phyloP scores from a whole-genome alignment of 495 filamentous ascomycete genomes.

The Aspergillus conjunctus region DNA sequence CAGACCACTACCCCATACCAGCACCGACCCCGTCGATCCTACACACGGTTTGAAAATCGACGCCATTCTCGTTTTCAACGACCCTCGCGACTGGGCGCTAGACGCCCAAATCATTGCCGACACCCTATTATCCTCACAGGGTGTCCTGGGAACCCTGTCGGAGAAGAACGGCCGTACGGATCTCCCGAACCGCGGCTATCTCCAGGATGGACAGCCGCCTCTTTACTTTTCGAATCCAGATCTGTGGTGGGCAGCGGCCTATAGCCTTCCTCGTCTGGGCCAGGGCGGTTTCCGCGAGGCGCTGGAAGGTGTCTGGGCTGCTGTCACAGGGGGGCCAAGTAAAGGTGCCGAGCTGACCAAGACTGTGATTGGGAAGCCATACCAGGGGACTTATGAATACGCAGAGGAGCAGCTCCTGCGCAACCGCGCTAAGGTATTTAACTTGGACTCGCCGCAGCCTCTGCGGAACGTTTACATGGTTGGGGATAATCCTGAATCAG shows the following conservation, averaged over 20 bases:
- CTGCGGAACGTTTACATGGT: constrained; percentile 87
- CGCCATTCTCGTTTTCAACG: constrained; percentile 87
- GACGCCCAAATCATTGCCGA: constrained; percentile 82
- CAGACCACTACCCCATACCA: constrained; percentile 55
- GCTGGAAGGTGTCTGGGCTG: constrained; percentile 74
- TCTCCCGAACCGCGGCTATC: constrained; percentile 73
- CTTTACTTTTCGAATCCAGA: constrained; percentile 92
- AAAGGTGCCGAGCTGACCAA: constrained; percentile 61
- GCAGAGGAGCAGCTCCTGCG: constrained; percentile 71
- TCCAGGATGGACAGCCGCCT: constrained; percentile 74
- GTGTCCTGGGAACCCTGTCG: constrained; percentile 77
- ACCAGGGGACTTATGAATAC: constrained; percentile 73
- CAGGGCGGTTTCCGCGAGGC: constrained; percentile 90
- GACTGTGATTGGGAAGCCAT: constrained; percentile 83
- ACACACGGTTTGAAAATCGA: constrained; percentile 66
- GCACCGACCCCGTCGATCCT: constrained; percentile 38
- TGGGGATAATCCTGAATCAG: constrained; percentile 93
- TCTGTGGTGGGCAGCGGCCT: constrained; percentile 79
- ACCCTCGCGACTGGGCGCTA: constrained; percentile 92
- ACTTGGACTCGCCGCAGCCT: constrained; percentile 36
- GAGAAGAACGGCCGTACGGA: constrained; percentile 53
- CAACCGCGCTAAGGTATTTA: constrained; percentile 56
- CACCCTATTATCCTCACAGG: constrained; percentile 70
- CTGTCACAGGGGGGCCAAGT: constrained; percentile 62
- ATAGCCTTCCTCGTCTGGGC: constrained; percentile 85